Evolutionary conservation across 192 early-diverging fungal genomes (phyloP), one percentile per base, ranked within the genome.

Genomic region (Umbelopsis sp.): DNA sequence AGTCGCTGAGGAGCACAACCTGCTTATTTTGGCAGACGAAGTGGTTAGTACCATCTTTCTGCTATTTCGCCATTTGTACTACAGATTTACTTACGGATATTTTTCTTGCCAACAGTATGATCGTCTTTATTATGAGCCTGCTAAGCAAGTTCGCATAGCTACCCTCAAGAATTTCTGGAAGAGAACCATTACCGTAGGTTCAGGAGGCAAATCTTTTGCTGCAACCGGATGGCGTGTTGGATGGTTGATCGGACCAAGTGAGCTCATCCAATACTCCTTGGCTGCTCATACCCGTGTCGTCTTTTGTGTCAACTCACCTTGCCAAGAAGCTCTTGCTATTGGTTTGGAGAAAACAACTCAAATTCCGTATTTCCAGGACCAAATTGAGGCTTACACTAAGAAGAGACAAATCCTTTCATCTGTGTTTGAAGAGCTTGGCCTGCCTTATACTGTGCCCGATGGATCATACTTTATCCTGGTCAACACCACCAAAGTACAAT

Each of bases 191-290:
- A 95, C 95, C n/a, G 88, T 97, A 23, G 94, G 95, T 12, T 92
- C 91, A 46, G 90, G 92, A 13, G 96, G 97, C 51, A 98, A 98
- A 79, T 92, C 93, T 80, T 94, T 96, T 81, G 97, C 94, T 37
- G 90, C 94, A 16, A 98, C 97, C 9, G 97, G 97, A 35, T 98
- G 97, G 97, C 95, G 96, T 69, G 85, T 98, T 46, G 97, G 97
- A 46, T 98, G 97, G 97, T 82, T 88, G 44, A 84, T 96, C 33
- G 95, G 91, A 27, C 91, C 92, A 22, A 83, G 81, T 18, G 79
- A 87, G 18, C 69, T 98, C 46, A 87, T 93, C 33, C 81, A 91
- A 44, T 81, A 91, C 15, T 82, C 89, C 3, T 89, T 95, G 73
- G 82, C 94, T 23, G 94, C 95, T 6, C 95, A 97, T 66, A 94